A percentile compares a stretch with the other conserved stretches of the same genome.
These are phyloP conservation scores for Geranium rotundifolium DNA, from an alignment of 345 rosid species.

Conservation along the genomic window DNA sequence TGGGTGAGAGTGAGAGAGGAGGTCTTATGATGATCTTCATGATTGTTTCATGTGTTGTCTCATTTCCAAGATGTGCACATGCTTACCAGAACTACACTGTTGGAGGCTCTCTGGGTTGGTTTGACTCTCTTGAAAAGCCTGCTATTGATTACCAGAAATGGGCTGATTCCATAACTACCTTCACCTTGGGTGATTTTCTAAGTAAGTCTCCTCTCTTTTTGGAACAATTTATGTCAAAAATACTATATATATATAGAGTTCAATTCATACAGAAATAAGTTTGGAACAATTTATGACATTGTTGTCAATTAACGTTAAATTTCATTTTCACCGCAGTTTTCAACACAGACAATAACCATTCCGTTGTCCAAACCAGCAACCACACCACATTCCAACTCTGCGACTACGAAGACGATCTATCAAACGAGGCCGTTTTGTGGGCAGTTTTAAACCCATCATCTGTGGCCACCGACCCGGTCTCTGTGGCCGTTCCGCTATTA, in stretches of 20 bases:
- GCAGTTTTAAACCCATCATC: conserved; percentile 18
- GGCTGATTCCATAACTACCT: conserved; percentile 56
- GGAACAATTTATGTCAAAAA: too few species aligned
- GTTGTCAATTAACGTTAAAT: not conserved
- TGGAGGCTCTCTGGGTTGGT: conserved; percentile 78
- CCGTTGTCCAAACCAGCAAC: conserved; percentile 78
- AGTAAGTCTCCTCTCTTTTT: conserved; percentile 29
- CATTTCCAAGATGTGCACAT: conserved; percentile 21
- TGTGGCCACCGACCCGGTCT: conserved; percentile 35
- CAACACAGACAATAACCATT: conserved; percentile 79
- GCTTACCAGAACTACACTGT: conserved; percentile 89
- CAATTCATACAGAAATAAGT: too few species aligned
- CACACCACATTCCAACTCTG: conserved; percentile 56
- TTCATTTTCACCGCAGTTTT: conserved; percentile 40
- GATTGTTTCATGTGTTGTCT: too few species aligned
- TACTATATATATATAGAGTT: too few species aligned
- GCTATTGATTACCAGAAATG: conserved; percentile 67
- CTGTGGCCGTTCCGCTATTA: conserved; percentile 57
- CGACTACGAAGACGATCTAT: conserved; percentile 40
- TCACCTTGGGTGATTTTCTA: conserved; percentile 89
- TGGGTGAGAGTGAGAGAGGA: too few species aligned
- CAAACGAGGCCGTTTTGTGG: conserved; percentile 53
- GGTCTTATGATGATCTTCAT: conserved; percentile 13
- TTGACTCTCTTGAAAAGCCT: conserved; percentile 37
- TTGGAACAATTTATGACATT: not conserved